These are phyloP conservation scores for Neocallimastix lanati DNA, from an alignment of 192 early-diverging fungal species.

Conservation along the genomic window DNA sequence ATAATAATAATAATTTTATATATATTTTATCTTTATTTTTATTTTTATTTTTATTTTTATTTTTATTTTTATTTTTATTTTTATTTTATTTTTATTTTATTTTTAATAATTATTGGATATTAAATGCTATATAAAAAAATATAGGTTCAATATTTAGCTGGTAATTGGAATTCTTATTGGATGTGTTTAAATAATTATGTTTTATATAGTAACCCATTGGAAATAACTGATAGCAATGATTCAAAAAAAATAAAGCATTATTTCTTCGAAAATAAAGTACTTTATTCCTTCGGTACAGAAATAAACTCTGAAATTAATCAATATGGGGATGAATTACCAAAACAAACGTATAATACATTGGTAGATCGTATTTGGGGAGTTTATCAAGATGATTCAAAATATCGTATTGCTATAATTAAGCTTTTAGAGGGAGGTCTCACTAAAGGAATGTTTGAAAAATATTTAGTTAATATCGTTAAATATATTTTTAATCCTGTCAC, in stretches of 20 bases:
- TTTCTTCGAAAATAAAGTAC: background rate
- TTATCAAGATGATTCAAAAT: background rate
- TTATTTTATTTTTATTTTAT: too few relatives aligned
- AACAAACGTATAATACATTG: background rate
- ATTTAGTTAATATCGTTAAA: background rate
- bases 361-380: background rate
- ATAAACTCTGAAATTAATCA: background rate
- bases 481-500: background rate
- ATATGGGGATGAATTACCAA: background rate
- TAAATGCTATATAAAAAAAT: too few relatives aligned
- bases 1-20: too few relatives aligned
- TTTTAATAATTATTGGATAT: too few relatives aligned
- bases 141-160: background rate
- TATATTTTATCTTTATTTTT: too few relatives aligned
- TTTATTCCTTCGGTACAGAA: background rate
- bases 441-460: background rate
- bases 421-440: background rate
- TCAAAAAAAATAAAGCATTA: background rate
- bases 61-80: too few relatives aligned
- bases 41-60: too few relatives aligned
- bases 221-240: background rate
- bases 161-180: background rate
- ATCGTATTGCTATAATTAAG: background rate
- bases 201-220: background rate
- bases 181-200: background rate